These are phyloP conservation scores for Smittium mucronatum DNA, from an alignment of 371 early-diverging fungal species.

Conservation along the genomic window DNA sequence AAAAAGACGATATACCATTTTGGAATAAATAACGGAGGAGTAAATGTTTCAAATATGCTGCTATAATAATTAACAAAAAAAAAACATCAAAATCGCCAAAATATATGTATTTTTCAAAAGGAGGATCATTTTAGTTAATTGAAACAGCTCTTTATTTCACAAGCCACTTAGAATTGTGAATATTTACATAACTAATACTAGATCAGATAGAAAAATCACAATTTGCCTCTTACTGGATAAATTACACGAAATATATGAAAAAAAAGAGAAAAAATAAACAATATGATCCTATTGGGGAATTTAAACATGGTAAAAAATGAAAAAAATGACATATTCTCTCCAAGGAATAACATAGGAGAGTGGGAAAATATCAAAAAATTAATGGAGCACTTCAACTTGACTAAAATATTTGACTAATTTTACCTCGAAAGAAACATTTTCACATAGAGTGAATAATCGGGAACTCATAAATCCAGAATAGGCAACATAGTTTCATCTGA, in stretches of 20 bases:
- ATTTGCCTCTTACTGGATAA: neutral
- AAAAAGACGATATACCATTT: too few species aligned
- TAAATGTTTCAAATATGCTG: too few species aligned
- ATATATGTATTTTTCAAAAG: neutral
- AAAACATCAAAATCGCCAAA: too few species aligned
- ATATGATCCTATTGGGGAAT: conserved; percentile 5
- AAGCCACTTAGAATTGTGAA: neutral
- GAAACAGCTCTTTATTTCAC: neutral
- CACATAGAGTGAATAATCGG: neutral
- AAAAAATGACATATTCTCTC: neutral
- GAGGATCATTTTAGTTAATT: neutral
- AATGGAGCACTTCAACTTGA: neutral
- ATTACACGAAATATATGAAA: neutral
- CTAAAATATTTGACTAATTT: neutral
- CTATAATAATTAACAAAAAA: too few species aligned
- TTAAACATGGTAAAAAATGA: conserved; percentile 8
- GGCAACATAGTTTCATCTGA: conserved; percentile 1
- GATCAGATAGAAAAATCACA: neutral
- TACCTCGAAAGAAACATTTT: neutral
- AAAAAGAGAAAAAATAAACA: neutral
- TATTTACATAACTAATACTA: neutral
- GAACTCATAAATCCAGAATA: conserved; percentile 3
- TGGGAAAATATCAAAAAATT: neutral
- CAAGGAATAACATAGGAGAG: neutral
- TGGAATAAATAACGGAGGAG: too few species aligned